phyloP scores from a whole-genome alignment of 1,284 basidiomycete species.

The Exobasidium rhododendri region DNA sequence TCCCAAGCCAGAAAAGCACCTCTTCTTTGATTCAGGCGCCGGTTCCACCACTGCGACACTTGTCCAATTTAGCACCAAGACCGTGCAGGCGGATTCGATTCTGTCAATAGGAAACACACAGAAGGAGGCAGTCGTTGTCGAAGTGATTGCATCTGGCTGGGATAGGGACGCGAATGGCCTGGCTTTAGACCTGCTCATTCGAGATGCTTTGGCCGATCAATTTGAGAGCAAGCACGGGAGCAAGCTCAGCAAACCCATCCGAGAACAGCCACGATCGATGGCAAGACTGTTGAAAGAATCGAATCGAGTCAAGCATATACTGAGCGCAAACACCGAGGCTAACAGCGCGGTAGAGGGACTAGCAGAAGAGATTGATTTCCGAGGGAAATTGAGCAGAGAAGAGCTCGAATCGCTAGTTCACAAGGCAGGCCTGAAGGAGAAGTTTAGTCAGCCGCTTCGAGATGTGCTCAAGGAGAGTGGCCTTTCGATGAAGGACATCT shows the following conservation, averaged over 20 bases:
- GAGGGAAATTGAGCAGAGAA: constrained; percentile 70
- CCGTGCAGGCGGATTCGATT: constrained; percentile 40
- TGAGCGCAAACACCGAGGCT: constrained; percentile 87
- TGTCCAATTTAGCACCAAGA: constrained; percentile 64
- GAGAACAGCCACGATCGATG: constrained; percentile 74
- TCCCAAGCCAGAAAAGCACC: constrained; percentile 68
- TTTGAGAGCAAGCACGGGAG: constrained; percentile 68
- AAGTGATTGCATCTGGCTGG: constrained; percentile 74
- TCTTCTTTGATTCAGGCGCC: constrained; percentile 92
- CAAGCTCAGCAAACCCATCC: constrained; percentile 40
- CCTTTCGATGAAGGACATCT: constrained; percentile 69
- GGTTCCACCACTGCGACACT: constrained; percentile 82
- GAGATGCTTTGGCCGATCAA: constrained; percentile 73
- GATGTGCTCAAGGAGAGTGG: constrained; percentile 72
- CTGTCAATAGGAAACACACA: constrained; percentile 59
- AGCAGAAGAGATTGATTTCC: constrained; percentile 86
- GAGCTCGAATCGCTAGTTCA: constrained; percentile 66
- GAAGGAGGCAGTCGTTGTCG: constrained; percentile 69
- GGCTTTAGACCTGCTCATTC: constrained; percentile 75
- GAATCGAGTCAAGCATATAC: constrained; percentile 80
- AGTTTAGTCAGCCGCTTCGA: constrained; percentile 59
- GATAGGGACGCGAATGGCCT: constrained; percentile 75
- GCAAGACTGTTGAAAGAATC: constrained; percentile 93
- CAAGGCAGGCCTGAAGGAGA: constrained; percentile 24
- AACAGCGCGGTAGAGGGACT: constrained; percentile 76